Percentiles rank a stretch among this genome's conserved stretches.
phyloP scores from a whole-genome alignment of 305 asterid genomes.

The Rubia tinctorum region DNA sequence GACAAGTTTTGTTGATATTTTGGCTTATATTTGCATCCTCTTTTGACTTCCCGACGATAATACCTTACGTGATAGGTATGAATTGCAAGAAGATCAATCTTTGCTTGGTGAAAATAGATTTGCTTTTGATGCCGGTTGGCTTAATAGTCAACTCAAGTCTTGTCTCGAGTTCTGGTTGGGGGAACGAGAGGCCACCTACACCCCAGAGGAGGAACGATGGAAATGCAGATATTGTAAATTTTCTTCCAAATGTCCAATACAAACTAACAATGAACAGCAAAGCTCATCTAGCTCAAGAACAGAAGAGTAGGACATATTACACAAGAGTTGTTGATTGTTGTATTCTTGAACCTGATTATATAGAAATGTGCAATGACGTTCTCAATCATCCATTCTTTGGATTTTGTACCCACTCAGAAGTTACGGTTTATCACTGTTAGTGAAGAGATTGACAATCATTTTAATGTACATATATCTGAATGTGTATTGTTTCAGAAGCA shows the following conservation, averaged over 20 bases:
- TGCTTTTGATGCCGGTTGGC: constrained; percentile 49
- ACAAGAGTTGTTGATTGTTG: background rate
- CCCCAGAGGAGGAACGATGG: constrained; percentile 80
- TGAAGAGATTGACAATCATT: background rate
- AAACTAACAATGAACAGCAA: constrained; percentile 2
- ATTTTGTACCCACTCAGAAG: no score
- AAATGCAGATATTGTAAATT: constrained; percentile 72
- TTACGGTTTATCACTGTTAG: background rate
- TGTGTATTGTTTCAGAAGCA: background rate
- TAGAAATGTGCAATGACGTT: background rate
- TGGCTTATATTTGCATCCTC: background rate
- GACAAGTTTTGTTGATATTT: no score
- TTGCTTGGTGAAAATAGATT: constrained; percentile 72
- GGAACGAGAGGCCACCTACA: constrained; percentile 56
- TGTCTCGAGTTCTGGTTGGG: constrained; percentile 79
- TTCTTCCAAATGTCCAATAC: constrained; percentile 45
- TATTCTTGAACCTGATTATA: background rate
- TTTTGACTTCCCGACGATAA: background rate
- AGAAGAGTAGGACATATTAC: background rate
- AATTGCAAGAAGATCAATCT: constrained; percentile 74
- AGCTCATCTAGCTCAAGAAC: constrained; percentile 7
- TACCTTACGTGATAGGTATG: constrained; percentile 48
- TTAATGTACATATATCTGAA: background rate
- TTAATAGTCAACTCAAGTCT: constrained; percentile 54
- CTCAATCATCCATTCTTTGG: background rate